Percentiles rank a stretch among this genome's conserved stretches.
These are phyloP conservation scores for Fragaria ananassa DNA, from an alignment of 306 rosid genomes.

Conservation along the genomic window DNA sequence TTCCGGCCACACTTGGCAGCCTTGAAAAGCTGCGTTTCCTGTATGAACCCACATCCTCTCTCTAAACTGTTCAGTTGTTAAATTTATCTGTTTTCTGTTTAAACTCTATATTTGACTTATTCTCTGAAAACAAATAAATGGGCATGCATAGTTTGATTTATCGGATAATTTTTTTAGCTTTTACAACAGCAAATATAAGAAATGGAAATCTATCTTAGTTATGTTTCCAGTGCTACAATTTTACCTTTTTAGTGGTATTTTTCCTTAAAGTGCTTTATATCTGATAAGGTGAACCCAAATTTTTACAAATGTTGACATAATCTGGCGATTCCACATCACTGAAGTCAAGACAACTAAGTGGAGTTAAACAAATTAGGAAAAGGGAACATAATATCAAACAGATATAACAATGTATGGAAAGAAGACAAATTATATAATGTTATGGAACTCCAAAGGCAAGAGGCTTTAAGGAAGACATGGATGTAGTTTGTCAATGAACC, in stretches of 20 bases:
- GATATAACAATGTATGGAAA: not conserved
- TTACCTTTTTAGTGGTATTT: not conserved
- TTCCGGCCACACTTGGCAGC: constrained; percentile 53
- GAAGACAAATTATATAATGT: not conserved
- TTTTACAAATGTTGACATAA: not conserved
- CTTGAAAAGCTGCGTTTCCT: constrained; percentile 71
- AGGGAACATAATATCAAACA: not conserved
- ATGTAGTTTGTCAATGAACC: not conserved
- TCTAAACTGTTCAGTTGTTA: constrained; percentile 26
- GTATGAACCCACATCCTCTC: constrained; percentile 53
- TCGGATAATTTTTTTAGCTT: constrained; percentile 11
- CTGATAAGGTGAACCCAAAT: not conserved
- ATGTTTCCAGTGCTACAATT: not conserved
- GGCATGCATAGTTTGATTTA: not conserved
- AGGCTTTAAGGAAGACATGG: not conserved
- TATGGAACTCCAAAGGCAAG: not conserved
- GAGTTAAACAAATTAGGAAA: not conserved
- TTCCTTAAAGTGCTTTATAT: not conserved
- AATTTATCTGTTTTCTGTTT: constrained; percentile 9
- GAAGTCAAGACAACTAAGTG: not conserved
- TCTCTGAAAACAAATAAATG: constrained; percentile 3
- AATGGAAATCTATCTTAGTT: not conserved
- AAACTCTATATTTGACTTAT: constrained; percentile 14
- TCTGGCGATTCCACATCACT: not conserved
- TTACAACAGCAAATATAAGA: not conserved